phyloP scores from a whole-genome alignment of 768 basidiomycete species.

The Cystofilobasidium ferigula region DNA sequence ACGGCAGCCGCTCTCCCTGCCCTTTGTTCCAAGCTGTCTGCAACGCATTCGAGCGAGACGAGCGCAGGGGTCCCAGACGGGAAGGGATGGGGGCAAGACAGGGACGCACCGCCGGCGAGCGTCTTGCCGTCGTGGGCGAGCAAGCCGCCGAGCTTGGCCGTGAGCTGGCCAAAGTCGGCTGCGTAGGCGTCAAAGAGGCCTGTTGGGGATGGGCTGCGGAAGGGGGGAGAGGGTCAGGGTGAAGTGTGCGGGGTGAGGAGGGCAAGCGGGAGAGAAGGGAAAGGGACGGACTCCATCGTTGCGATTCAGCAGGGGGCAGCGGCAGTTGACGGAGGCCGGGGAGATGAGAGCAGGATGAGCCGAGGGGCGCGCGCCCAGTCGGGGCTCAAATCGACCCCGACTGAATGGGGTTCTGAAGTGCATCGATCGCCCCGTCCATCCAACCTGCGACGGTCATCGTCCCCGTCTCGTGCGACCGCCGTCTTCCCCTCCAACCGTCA shows the following conservation, averaged over 20 bases:
- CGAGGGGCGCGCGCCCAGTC: too few species aligned
- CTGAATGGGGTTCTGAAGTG: too few species aligned
- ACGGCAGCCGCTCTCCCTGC: too few species aligned
- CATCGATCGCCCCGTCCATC: too few species aligned
- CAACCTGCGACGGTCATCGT: too few species aligned
- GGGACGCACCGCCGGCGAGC: constrained; percentile 55
- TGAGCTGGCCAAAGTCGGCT: constrained; percentile 76
- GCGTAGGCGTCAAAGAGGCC: constrained; percentile 54
- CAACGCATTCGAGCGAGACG: background rate
- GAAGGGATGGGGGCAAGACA: background rate
- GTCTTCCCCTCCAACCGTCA: background rate
- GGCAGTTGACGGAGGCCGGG: too few species aligned
- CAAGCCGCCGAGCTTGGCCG: constrained; percentile 62
- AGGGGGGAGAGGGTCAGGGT: background rate
- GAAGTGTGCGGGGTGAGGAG: background rate
- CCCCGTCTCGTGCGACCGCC: too few species aligned
- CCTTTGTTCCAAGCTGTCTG: too few species aligned
- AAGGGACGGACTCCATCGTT: constrained; percentile 9
- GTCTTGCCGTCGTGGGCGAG: constrained; percentile 60
- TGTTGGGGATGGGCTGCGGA: constrained; percentile 19
- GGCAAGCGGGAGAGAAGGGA: background rate
- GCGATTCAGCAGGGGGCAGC: too few species aligned
- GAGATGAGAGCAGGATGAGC: too few species aligned
- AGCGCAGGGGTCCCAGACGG: background rate
- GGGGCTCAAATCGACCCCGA: background rate